Percentiles rank a stretch among this genome's conserved stretches.
Conservation (phyloP, 495 filamentous ascomycete species). For the Penicillium chermesinum region DNA sequence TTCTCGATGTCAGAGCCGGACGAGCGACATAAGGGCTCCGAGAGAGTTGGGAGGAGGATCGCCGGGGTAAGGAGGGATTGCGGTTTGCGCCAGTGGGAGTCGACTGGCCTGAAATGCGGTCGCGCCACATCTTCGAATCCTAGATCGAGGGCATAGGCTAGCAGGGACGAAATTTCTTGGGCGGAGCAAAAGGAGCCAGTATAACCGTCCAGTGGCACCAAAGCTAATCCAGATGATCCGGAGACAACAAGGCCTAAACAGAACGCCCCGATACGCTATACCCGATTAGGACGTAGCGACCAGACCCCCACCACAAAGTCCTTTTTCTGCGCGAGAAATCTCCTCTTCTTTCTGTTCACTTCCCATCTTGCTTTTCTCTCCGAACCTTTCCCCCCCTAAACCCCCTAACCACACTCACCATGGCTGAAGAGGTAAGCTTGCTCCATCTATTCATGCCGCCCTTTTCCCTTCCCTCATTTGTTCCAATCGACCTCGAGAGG, state of each 20-base stretch:
- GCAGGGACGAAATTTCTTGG: neutral
- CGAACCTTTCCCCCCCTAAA: slow-evolving; percentile 8
- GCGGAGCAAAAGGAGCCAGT: neutral
- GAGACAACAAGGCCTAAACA: slow-evolving; percentile 2
- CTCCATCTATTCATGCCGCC: slow-evolving; percentile 1
- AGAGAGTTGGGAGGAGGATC: slow-evolving; percentile 47
- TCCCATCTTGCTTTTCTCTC: slow-evolving; percentile 12
- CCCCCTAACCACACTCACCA: slow-evolving; percentile 28
- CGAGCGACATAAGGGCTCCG: slow-evolving; percentile 44
- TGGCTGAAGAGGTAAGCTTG: slow-evolving; percentile 40
- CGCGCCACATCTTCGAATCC: slow-evolving; percentile 68
- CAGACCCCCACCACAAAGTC: slow-evolving; percentile 37
- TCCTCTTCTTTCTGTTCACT: slow-evolving; percentile 22
- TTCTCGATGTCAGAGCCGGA: slow-evolving; percentile 56
- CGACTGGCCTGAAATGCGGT: slow-evolving; percentile 73
- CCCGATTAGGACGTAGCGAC: slow-evolving; percentile 30
- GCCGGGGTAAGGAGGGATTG: slow-evolving; percentile 64
- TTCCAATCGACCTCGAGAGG: slow-evolving; percentile 12
- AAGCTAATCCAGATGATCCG: slow-evolving; percentile 3
- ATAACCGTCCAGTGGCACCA: neutral
- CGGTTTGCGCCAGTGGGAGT: slow-evolving; percentile 60
- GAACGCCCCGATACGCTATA: slow-evolving; percentile 24
- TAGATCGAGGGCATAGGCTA: neutral
- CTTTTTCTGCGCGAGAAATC: slow-evolving; percentile 30
- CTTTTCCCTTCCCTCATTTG: slow-evolving; percentile 2